phyloP scores from a whole-genome alignment of 2,329 filamentous ascomycete species.

The Monilinia polystroma region DNA sequence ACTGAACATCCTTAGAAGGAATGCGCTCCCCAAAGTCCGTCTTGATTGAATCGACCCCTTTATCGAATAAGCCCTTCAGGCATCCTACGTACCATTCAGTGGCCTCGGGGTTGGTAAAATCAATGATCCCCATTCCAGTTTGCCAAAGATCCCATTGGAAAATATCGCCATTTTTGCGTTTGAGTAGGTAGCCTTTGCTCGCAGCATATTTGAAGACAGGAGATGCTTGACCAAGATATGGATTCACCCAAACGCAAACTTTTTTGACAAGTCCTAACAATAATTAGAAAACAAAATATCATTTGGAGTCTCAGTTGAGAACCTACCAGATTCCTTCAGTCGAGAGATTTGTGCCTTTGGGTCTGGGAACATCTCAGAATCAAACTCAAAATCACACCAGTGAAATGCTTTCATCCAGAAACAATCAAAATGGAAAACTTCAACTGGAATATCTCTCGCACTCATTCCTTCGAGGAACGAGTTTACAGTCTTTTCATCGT shows the following conservation, averaged over 20 bases:
- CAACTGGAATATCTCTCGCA: slow-evolving; percentile 54
- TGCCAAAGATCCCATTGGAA: slow-evolving; percentile 67
- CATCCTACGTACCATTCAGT: slow-evolving; percentile 54
- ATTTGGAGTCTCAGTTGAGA: neutral
- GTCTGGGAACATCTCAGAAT: slow-evolving; percentile 57
- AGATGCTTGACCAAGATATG: slow-evolving; percentile 60
- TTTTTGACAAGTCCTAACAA: slow-evolving; percentile 43
- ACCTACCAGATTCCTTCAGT: slow-evolving; percentile 48
- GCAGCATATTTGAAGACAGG: slow-evolving; percentile 57
- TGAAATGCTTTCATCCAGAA: slow-evolving; percentile 65
- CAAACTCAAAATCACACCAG: slow-evolving; percentile 64
- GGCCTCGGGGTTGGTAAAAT: slow-evolving; percentile 62
- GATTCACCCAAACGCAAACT: slow-evolving; percentile 62
- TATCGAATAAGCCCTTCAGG: slow-evolving; percentile 54
- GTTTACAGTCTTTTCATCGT: slow-evolving; percentile 58
- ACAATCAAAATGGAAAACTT: slow-evolving; percentile 63
- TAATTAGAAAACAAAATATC: neutral
- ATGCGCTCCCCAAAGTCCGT: slow-evolving; percentile 65
- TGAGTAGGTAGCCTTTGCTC: slow-evolving; percentile 58
- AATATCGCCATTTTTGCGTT: slow-evolving; percentile 56
- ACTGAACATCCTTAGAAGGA: slow-evolving; percentile 54
- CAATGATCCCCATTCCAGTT: slow-evolving; percentile 61
- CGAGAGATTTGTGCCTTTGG: slow-evolving; percentile 54
- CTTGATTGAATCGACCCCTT: slow-evolving; percentile 61
- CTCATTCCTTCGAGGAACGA: slow-evolving; percentile 59